Evolutionary conservation across 1,284 basidiomycete species (phyloP).

Genomic region (Polyporus tsugae): DNA sequence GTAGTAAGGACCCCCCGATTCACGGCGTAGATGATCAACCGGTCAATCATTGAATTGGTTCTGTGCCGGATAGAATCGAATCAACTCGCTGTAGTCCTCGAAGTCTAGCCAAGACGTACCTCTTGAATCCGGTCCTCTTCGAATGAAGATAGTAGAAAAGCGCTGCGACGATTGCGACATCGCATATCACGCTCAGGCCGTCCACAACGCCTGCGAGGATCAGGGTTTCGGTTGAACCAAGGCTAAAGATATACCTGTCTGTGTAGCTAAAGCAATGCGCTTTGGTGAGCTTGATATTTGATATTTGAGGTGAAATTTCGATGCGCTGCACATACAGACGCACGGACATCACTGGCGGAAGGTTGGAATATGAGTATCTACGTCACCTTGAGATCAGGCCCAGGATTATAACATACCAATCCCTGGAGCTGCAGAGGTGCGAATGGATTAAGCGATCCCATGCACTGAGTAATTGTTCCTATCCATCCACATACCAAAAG

Average conservation of each 20-base stretch:
- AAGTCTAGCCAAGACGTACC: neutral
- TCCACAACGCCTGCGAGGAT: neutral
- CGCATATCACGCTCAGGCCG: neutral
- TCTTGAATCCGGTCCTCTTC: neutral
- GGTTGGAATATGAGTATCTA: neutral
- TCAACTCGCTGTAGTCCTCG: neutral
- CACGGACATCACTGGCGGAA: neutral
- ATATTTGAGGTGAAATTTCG: too few species aligned
- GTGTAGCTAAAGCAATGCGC: neutral
- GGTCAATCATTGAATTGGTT: neutral
- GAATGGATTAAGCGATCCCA: neutral
- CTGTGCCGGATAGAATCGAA: neutral
- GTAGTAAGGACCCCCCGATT: neutral
- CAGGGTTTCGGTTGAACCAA: neutral
- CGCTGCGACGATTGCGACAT: neutral
- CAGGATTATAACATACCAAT: neutral
- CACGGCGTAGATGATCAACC: neutral
- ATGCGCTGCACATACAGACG: neutral
- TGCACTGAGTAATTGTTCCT: too few species aligned
- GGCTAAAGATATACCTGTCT: neutral
- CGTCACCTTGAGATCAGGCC: neutral
- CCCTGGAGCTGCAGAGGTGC: neutral
- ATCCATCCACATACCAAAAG: neutral
- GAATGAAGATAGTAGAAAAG: neutral
- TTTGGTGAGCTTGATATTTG: neutral